These are phyloP conservation scores for Simmondsia chinensis DNA, from an alignment of 148 eudicot genomes.

Conservation along the genomic window DNA sequence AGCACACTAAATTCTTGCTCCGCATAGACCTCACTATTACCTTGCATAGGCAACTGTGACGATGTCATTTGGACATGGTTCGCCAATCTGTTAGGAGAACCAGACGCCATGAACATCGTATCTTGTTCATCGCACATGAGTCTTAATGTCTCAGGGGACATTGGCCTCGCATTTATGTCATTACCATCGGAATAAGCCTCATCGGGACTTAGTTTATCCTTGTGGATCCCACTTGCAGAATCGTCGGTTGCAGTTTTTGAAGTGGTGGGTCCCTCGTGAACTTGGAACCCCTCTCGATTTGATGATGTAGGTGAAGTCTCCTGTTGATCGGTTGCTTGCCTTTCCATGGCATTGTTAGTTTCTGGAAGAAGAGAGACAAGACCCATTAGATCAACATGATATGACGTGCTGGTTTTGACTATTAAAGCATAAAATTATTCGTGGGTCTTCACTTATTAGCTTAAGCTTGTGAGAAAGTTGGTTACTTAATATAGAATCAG, in stretches of 20 bases:
- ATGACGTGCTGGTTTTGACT: too few relatives aligned
- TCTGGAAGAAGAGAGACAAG: conserved; percentile 32
- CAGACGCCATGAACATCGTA: conserved; percentile 44
- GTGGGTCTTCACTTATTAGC: too few relatives aligned
- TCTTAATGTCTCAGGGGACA: conserved; percentile 80
- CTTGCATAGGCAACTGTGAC: conserved; percentile 41
- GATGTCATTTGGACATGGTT: conserved; percentile 22
- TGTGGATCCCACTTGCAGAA: conserved; percentile 29
- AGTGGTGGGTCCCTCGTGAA: conserved; percentile 26
- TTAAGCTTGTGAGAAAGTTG: too few relatives aligned
- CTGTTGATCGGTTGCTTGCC: conserved; percentile 25
- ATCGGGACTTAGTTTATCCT: conserved; percentile 33
- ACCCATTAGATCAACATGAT: background rate
- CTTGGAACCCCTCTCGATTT: conserved; percentile 30
- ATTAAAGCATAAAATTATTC: too few relatives aligned
- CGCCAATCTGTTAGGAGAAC: conserved; percentile 36
- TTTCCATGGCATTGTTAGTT: conserved; percentile 38
- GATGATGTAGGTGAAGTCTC: conserved; percentile 38
- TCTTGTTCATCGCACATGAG: conserved; percentile 83
- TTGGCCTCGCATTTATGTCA: conserved; percentile 57
- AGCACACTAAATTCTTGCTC: conserved; percentile 84
- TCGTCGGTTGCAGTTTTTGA: conserved; percentile 25
- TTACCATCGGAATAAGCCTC: conserved; percentile 45
- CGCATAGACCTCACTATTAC: conserved; percentile 47
- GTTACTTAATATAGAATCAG: too few relatives aligned